These are phyloP conservation scores for Streptanthus diversifolius DNA, from an alignment of 345 rosid species.

Conservation along the genomic window DNA sequence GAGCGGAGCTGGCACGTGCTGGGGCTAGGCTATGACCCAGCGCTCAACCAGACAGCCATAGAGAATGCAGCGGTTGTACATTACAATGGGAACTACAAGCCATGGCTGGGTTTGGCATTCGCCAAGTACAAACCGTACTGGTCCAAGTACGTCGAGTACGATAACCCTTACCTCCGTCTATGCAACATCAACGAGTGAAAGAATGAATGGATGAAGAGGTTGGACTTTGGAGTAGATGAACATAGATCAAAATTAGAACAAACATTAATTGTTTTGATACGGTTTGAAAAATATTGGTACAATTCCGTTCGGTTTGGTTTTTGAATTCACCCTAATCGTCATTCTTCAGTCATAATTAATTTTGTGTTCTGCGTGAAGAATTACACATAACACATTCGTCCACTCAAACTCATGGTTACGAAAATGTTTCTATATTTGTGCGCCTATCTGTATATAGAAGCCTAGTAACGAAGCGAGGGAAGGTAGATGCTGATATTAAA, in stretches of 20 bases:
- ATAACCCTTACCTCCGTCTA: slow-evolving; percentile 64
- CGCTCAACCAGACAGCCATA: slow-evolving; percentile 86
- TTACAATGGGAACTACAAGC: slow-evolving; percentile 97
- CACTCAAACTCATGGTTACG: no score
- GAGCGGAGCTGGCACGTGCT: slow-evolving; percentile 84
- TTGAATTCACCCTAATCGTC: no score
- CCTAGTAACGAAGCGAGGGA: no score
- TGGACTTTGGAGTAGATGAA: neutral
- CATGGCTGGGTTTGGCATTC: slow-evolving; percentile 90
- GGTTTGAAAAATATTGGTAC: no score
- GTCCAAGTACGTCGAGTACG: slow-evolving; percentile 70
- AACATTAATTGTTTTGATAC: no score
- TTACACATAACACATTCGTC: no score
- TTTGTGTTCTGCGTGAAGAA: no score
- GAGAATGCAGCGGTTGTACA: slow-evolving; percentile 87
- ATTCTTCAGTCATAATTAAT: no score
- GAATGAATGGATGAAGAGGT: neutral
- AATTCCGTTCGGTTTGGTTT: no score
- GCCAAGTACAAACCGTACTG: slow-evolving; percentile 84
- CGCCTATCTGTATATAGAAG: no score
- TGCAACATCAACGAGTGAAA: slow-evolving; percentile 50
- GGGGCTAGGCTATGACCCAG: slow-evolving; percentile 98
- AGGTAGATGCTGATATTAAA: neutral
- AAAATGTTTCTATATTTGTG: no score
- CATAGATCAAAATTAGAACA: no score